Conservation (phyloP, 2,329 filamentous ascomycete genomes). For the Neobulgaria alba region DNA sequence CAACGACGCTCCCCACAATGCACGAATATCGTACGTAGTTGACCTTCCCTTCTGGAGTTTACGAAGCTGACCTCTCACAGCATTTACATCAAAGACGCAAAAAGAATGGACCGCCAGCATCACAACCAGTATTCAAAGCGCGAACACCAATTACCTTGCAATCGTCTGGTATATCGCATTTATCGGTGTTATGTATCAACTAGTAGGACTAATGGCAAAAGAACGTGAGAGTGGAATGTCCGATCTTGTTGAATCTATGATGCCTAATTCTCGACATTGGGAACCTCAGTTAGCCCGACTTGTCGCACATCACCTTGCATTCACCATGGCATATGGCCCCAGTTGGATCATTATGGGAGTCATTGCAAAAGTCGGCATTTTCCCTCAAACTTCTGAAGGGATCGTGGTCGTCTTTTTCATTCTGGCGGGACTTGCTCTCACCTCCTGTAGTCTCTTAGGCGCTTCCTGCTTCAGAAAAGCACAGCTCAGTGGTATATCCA, state of each 20-base stretch:
- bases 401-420: conserved; percentile 69
- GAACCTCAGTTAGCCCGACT: conserved; percentile 66
- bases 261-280: conserved; percentile 64
- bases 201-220: conserved; percentile 72
- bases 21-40: conserved; percentile 51
- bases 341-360: conserved; percentile 71
- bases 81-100: conserved; percentile 63
- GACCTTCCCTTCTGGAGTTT: no score
- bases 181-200: conserved; percentile 73
- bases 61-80: no score
- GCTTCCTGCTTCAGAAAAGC: conserved; percentile 75
- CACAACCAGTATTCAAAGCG: conserved; percentile 57
- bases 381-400: conserved; percentile 47
- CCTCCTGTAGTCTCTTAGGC: conserved; percentile 69
- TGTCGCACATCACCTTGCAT: conserved; percentile 66
- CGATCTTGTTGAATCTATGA: conserved; percentile 82
- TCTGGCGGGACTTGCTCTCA: conserved; percentile 61
- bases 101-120: conserved; percentile 57
- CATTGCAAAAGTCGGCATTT: conserved; percentile 52
- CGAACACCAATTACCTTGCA: conserved; percentile 63
- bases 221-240: conserved; percentile 85
- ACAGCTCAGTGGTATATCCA: conserved; percentile 73
- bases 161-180: conserved; percentile 70
- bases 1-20: conserved; percentile 33
- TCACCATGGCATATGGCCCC: conserved; percentile 67